Percentiles rank a stretch among this genome's conserved stretches.
phyloP scores from a whole-genome alignment of 2,329 filamentous ascomycete genomes.

The Neofusicoccum parvum region DNA sequence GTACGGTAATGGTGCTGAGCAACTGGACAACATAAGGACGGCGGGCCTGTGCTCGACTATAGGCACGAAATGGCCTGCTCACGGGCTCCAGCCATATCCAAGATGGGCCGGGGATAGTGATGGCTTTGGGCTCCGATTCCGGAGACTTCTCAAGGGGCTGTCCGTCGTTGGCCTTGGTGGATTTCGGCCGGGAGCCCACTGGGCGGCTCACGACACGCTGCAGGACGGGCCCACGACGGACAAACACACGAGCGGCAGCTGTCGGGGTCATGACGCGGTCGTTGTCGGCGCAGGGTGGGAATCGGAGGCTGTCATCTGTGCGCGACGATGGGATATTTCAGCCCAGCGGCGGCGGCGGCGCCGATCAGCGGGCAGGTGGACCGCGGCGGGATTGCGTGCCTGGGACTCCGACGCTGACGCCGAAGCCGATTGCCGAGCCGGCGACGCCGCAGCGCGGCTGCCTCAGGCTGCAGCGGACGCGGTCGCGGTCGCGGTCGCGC shows the following conservation, averaged over 20 bases:
- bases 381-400: neutral
- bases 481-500: neutral
- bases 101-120: slow-evolving; percentile 45
- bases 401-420: neutral
- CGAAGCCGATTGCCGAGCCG: neutral
- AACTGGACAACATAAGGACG: slow-evolving; percentile 81
- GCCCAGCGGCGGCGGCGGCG: neutral
- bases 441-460: neutral
- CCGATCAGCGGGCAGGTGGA: slow-evolving; percentile 12
- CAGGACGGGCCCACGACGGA: neutral
- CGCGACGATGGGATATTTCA: slow-evolving; percentile 12
- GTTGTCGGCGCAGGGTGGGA: neutral
- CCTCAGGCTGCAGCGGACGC: neutral
- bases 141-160: neutral
- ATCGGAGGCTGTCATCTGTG: neutral
- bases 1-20: slow-evolving; percentile 64
- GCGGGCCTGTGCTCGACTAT: slow-evolving; percentile 69
- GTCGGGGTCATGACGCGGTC: neutral
- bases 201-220: neutral
- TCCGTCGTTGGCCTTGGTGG: neutral
- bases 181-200: neutral
- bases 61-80: slow-evolving; percentile 54
- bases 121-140: neutral
- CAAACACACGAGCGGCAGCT: neutral
- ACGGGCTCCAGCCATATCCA: slow-evolving; percentile 52